Evolutionary conservation across 768 basidiomycete genomes (phyloP), one percentile per base, ranked within the genome.

Genomic region (Lentinula sp.): DNA sequence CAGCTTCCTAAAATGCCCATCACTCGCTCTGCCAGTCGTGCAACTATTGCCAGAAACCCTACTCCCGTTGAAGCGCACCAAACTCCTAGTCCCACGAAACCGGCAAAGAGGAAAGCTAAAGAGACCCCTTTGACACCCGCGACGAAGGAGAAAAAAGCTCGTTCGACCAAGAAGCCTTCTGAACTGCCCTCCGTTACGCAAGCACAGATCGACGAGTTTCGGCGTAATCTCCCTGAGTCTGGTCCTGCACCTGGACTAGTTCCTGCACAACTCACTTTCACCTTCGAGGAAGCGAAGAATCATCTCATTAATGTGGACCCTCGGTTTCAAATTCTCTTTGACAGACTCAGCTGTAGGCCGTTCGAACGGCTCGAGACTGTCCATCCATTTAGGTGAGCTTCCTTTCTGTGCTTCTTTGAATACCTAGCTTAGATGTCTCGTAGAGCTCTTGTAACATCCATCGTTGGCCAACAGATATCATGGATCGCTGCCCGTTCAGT

Each of bases 401-500:
- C 13, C 49, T 57, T 41, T 7, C 46, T 12, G 32, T 32, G 42
- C 16, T 56, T 37, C 35, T 39, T 33, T 56, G 1, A 1, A 41
- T 1, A 32, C n/a, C n/a, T 16, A n/a, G 0, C n/a, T 6, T 56
- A 49, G 35, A 50, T 37, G 58, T 60, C 7, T 45, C 28, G 5
- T n/a, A 90, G 88, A 46, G 87, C 91, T 1, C 78, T 93, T 28
- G 80, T 82, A 28, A 81, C 82, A 4, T 90, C 88, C 36, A 91
- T 93, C 59, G 71, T 93, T 42, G 86, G 83, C 4, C 89, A 90
- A 70, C 90, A 94, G 69, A 90, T 94, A 23, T 92, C 90, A 1
- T 93, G 90, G 90, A 72, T 87, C 48, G 95, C 93, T 10, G 95
- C 94, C 0, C 80, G 90, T 20, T 86, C 91, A 18, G 93, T 96